A percentile compares a stretch with the other conserved stretches of the same genome.
Conservation (phyloP, 73 alveolate genomes). For the Paramecium primaurelia region DNA sequence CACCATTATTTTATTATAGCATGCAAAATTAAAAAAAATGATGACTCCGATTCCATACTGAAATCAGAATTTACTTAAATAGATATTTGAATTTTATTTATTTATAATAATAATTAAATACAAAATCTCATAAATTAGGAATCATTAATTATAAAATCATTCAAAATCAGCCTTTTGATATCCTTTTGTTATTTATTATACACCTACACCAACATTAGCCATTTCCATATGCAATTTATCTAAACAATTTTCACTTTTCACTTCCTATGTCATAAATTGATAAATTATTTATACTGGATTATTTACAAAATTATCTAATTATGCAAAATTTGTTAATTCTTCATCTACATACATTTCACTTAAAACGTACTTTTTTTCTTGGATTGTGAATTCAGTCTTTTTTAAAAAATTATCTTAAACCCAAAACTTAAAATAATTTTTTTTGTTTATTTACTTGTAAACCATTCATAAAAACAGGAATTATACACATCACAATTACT, state of each 20-base stretch:
- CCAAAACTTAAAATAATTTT: constrained; percentile 54
- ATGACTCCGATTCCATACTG: background rate
- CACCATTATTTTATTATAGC: background rate
- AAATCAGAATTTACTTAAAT: background rate
- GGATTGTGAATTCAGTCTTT: constrained; percentile 4
- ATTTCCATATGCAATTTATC: background rate
- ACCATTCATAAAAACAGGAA: constrained; percentile 70
- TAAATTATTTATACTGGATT: background rate
- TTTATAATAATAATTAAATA: background rate
- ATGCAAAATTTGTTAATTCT: background rate
- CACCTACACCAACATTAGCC: background rate
- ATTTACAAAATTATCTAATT: constrained; percentile 13
- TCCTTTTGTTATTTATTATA: background rate
- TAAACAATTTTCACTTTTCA: background rate
- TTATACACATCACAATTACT: constrained; percentile 67
- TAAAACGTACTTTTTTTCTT: constrained; percentile 18
- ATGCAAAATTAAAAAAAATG: background rate
- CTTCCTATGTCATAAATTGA: background rate
- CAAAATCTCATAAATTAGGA: background rate
- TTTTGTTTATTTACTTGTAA: background rate
- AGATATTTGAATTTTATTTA: background rate
- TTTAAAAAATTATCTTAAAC: constrained; percentile 69
- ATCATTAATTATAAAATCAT: background rate
- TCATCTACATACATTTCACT: constrained; percentile 49
- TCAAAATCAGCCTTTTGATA: background rate